Evolutionary conservation across 371 early-diverging fungal species (phyloP), one percentile per base, ranked within the genome.

Genomic region (Mucor sp.): DNA sequence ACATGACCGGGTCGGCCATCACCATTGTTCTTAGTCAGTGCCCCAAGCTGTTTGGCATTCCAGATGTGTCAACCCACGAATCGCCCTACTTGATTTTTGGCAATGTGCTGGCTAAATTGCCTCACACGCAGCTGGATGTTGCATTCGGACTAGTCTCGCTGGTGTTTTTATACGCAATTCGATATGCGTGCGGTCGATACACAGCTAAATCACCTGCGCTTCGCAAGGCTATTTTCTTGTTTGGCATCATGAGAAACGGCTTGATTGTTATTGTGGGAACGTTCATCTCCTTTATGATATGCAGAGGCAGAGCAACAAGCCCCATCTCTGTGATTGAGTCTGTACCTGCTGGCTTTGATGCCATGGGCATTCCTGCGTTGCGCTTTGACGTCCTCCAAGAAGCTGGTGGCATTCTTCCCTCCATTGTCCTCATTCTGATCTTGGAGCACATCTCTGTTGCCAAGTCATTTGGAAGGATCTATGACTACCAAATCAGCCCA

Each of bases 371-470:
- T 12, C 90, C 91, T 1, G 61, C 55, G 1, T 56, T 89, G 21
- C 70, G 73, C 58, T 28, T 77, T 11, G 55, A 70, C n/a, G 69
- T 88, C 6, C 60, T 88, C 19, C 67, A 70, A 17, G 75, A 65
- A n/a, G 74, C 89, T 27, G 76, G 79, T 7, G 71, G 77, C 4
- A 76, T 84, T 3, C 58, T 91, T 8, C 79, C 87, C 6, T 88
- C 89, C 4, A 87, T 89, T 17, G 79, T 90, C 15, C 66, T 94
- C 15, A 89, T 94, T 35, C 71, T 89, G 44, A 82, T 94, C 43
- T 71, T 95, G 57, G 96, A 96, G 68, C 94, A 94, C 74, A 86
- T 94, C 32, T 90, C 94, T 2, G 87, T 94, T 32, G 86, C 87
- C 37, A 93, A 75, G 39, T 43, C 74, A 0, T 94, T 94, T 83